These are phyloP conservation scores for Fistulina hepatica DNA, from an alignment of 1,284 basidiomycete genomes.

Conservation along the genomic window DNA sequence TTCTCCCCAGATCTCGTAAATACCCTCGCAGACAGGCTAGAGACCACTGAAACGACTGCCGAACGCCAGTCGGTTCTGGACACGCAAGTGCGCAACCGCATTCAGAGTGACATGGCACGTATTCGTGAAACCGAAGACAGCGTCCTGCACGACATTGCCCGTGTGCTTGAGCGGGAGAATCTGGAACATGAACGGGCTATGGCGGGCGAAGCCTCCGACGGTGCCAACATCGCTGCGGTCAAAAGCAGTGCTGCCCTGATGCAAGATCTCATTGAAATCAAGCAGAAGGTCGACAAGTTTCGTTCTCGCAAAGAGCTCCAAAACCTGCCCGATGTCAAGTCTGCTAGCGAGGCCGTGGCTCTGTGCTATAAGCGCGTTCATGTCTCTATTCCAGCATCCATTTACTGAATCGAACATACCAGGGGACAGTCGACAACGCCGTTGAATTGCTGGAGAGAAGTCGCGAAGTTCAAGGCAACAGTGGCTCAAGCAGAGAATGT, in stretches of 20 bases:
- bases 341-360: conserved; percentile 47
- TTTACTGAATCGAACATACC: conserved; percentile 8
- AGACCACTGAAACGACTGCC: conserved; percentile 44
- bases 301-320: conserved; percentile 44
- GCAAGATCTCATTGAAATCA: conserved; percentile 64
- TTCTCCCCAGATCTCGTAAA: conserved; percentile 69
- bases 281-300: conserved; percentile 63
- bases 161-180: conserved; percentile 70
- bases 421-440: conserved; percentile 52
- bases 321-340: conserved; percentile 47
- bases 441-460: conserved; percentile 71
- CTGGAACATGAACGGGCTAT: conserved; percentile 54
- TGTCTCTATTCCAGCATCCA: conserved; percentile 1
- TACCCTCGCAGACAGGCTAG: conserved; percentile 55
- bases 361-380: conserved; percentile 61
- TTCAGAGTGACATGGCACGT: conserved; percentile 50
- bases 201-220: conserved; percentile 32
- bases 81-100: conserved; percentile 52
- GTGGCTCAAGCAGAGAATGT: conserved; percentile 58
- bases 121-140: conserved; percentile 55
- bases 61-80: conserved; percentile 65
- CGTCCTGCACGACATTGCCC: conserved; percentile 56
- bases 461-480: conserved; percentile 60
- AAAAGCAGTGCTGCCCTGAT: conserved; percentile 51
- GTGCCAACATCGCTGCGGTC: conserved; percentile 38